Percentiles rank a stretch among this genome's conserved stretches.
Conservation (phyloP, 768 basidiomycete genomes). For the Clavaria fumosa region DNA sequence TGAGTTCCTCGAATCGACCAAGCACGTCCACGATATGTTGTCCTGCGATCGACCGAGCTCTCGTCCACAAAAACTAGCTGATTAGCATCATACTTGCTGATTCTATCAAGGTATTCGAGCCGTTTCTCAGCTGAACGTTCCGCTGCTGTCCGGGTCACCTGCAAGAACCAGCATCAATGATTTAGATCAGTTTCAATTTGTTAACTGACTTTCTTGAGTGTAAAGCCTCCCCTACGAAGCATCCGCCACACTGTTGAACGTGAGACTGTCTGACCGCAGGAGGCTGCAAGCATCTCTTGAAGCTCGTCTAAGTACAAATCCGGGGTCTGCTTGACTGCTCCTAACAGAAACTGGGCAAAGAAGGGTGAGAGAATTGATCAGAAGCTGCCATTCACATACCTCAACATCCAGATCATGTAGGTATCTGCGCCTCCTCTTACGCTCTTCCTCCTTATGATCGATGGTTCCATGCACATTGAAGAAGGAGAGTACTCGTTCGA, state of each 20-base stretch:
- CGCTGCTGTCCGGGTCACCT: slow-evolving; percentile 8
- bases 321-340: background rate
- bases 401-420: background rate
- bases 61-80: slow-evolving; percentile 23
- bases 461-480: background rate
- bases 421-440: background rate
- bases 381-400: background rate
- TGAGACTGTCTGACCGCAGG: slow-evolving; percentile 5
- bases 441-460: background rate
- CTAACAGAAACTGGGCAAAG: background rate
- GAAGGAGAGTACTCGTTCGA: background rate
- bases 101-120: slow-evolving; percentile 4
- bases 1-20: slow-evolving; percentile 15
- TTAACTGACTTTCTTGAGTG: slow-evolving; percentile 12
- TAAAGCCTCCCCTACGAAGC: slow-evolving; percentile 9
- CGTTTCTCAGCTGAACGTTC: slow-evolving; percentile 9
- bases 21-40: slow-evolving; percentile 10
- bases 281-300: slow-evolving; percentile 5
- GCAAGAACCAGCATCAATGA: background rate
- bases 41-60: slow-evolving; percentile 17
- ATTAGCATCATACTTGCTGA: slow-evolving; percentile 10
- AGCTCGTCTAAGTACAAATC: slow-evolving; percentile 8
- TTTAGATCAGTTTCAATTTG: background rate
- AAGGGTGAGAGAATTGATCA: background rate
- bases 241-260: slow-evolving; percentile 9